Percentiles rank a stretch among this genome's conserved stretches.
Evolutionary conservation across 176 grass and related monocot species (phyloP).

Genomic region (Oryza officinalis): DNA sequence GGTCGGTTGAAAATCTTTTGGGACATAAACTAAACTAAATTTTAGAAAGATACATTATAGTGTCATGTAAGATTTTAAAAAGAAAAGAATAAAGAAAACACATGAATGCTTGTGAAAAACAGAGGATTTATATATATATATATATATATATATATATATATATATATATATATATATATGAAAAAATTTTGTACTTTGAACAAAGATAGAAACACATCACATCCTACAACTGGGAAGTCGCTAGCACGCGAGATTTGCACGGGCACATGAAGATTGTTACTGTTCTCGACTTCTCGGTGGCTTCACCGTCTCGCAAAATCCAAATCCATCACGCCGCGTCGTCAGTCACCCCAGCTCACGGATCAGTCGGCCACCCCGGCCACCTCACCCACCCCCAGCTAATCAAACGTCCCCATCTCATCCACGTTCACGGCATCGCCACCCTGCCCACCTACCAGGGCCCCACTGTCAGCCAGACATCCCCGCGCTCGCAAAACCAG

Average conservation of each 20-base stretch:
- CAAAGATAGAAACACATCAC: no score
- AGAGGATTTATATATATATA: no score
- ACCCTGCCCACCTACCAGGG: neutral
- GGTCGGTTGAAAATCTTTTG: no score
- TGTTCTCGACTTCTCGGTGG: neutral
- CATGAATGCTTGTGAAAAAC: no score
- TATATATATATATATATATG: no score
- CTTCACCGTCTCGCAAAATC: neutral
- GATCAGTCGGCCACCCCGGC: neutral
- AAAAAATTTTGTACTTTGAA: no score
- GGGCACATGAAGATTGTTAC: neutral
- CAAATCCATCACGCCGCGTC: neutral
- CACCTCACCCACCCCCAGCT: neutral
- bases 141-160: no score
- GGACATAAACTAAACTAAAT: no score
- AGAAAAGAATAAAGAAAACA: no score
- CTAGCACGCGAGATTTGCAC: neutral
- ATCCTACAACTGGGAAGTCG: no score
- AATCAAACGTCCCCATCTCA: neutral
- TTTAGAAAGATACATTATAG: no score
- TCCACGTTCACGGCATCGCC: neutral
- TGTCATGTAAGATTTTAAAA: no score
- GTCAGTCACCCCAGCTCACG: neutral
- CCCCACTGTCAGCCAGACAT: neutral
- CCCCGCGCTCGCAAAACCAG: constrained; percentile 1